Evolutionary conservation across 2,329 filamentous ascomycete species (phyloP).

Genomic region (Leptographium procerum): DNA sequence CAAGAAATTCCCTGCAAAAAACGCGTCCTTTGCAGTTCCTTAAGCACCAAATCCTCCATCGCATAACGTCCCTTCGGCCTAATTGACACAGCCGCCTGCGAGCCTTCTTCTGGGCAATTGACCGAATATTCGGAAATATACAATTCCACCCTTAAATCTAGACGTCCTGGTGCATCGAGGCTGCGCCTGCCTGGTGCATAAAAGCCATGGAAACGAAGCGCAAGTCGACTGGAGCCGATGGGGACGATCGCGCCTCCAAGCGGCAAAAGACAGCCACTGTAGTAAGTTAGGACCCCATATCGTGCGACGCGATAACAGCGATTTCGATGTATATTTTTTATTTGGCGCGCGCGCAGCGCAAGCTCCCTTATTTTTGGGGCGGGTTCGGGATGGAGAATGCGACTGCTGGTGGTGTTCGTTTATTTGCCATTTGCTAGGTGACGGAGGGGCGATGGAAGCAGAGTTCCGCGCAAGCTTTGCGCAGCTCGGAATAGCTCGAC

Average conservation of each 20-base stretch:
- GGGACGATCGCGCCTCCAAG: conserved; percentile 43
- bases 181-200: background rate
- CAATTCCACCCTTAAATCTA: background rate
- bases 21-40: conserved; percentile 1
- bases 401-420: background rate
- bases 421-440: conserved; percentile 1
- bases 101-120: background rate
- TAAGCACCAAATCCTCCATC: conserved; percentile 2
- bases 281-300: conserved; percentile 22
- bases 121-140: background rate
- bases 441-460: background rate
- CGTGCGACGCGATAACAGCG: background rate
- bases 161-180: background rate
- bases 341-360: background rate
- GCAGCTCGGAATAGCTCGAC: background rate
- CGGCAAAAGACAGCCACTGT: conserved; percentile 37
- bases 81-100: background rate
- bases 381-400: background rate
- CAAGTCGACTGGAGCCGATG: conserved; percentile 24
- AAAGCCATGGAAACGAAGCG: conserved; percentile 14
- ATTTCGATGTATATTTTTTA: background rate
- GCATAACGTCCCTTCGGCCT: background rate
- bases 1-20: conserved; percentile 1
- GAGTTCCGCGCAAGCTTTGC: background rate
- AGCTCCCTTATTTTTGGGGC: background rate